Evolutionary conservation across 2,329 filamentous ascomycete species (phyloP).

Genomic region (Trichoderma citrinoviride): DNA sequence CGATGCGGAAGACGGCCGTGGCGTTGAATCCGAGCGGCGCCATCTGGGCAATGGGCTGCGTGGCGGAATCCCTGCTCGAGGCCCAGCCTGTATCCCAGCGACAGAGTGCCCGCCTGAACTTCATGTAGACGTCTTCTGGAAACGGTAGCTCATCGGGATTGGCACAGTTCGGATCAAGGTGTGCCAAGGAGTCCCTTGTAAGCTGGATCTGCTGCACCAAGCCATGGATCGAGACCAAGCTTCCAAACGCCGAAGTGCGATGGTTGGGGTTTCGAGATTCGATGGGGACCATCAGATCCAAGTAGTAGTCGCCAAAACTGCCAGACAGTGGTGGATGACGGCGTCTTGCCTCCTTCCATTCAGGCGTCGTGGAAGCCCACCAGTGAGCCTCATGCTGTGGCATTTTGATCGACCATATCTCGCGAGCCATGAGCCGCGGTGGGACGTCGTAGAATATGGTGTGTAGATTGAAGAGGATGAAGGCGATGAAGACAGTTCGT

Average conservation of each 20-base stretch:
- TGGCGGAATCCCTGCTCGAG: neutral
- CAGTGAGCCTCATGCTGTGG: constrained; percentile 9
- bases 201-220: constrained; percentile 15
- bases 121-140: constrained; percentile 1
- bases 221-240: neutral
- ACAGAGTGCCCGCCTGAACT: constrained; percentile 13
- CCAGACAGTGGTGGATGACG: neutral
- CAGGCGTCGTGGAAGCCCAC: neutral
- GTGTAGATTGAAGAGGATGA: neutral
- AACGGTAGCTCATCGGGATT: neutral
- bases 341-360: constrained; percentile 7
- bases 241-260: constrained; percentile 11
- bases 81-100: constrained; percentile 16
- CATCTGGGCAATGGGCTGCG: constrained; percentile 16
- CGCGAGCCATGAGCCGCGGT: constrained; percentile 10
- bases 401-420: constrained; percentile 5
- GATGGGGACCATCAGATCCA: neutral
- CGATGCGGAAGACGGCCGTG: constrained; percentile 6
- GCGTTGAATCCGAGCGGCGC: constrained; percentile 14
- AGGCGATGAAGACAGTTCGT: neutral
- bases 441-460: constrained; percentile 4
- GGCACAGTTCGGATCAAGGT: neutral
- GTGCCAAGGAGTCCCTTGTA: constrained; percentile 7
- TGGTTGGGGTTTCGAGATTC: neutral
- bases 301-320: constrained; percentile 11